Evolutionary conservation across 2,329 filamentous ascomycete genomes (phyloP).

Genomic region (Rhinocladiella mackenziei): DNA sequence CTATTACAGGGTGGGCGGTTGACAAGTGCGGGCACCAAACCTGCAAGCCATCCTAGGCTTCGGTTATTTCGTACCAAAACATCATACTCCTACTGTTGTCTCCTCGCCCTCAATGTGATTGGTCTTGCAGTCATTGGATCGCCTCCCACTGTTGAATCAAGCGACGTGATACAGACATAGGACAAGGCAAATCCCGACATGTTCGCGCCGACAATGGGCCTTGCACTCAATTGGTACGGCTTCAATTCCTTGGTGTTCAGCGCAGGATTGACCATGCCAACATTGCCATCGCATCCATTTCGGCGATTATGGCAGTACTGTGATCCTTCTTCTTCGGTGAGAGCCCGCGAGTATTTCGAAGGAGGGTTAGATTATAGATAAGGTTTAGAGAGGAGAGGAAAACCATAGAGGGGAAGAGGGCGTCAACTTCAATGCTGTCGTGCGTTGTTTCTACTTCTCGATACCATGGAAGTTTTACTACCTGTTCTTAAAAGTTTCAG

Average conservation of each 20-base stretch:
- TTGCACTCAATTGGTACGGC: slow-evolving; percentile 63
- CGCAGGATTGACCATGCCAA: slow-evolving; percentile 51
- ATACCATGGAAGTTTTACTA: too few species aligned
- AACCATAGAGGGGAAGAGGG: not conserved
- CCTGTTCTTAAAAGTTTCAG: too few species aligned
- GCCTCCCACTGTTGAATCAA: slow-evolving; percentile 55
- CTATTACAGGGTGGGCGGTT: slow-evolving; percentile 39
- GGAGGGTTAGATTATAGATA: slow-evolving; percentile 2
- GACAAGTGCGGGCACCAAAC: slow-evolving; percentile 39
- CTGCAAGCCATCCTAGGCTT: slow-evolving; percentile 32
- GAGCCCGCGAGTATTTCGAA: slow-evolving; percentile 12
- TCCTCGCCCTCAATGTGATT: slow-evolving; percentile 48
- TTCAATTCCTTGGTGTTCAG: slow-evolving; percentile 62
- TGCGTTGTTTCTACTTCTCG: too few species aligned
- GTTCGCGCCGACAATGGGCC: slow-evolving; percentile 56
- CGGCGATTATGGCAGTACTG: slow-evolving; percentile 24
- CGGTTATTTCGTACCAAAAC: slow-evolving; percentile 27
- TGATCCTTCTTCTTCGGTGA: slow-evolving; percentile 27
- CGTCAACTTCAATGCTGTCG: too few species aligned
- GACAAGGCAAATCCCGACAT: slow-evolving; percentile 52
- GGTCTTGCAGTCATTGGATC: slow-evolving; percentile 54
- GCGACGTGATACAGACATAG: slow-evolving; percentile 53
- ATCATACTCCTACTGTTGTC: slow-evolving; percentile 41
- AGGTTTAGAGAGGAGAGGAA: slow-evolving; percentile 4
- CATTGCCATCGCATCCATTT: slow-evolving; percentile 20